Conservation (phyloP, 768 basidiomycete species). For the Agrocybe chaxingu region DNA sequence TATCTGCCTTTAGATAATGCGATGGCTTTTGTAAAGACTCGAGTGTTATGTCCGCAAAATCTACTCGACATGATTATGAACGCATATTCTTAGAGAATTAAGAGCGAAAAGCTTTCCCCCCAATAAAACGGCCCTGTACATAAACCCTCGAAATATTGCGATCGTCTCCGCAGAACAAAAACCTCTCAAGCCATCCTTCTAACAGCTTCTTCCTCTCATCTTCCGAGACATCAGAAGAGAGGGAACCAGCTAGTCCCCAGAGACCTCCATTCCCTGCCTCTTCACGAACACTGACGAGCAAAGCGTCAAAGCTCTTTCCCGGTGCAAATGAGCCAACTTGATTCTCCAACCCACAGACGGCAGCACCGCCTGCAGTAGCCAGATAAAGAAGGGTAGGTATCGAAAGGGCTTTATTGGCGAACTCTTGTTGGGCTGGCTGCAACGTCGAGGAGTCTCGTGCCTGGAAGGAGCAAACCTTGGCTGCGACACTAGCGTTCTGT, state of each 20-base stretch:
- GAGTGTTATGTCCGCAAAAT: too few relatives aligned
- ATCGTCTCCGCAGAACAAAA: slow-evolving; percentile 85
- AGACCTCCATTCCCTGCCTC: slow-evolving; percentile 55
- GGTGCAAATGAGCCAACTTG: slow-evolving; percentile 72
- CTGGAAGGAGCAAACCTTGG: slow-evolving; percentile 51
- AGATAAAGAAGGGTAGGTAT: slow-evolving; percentile 81
- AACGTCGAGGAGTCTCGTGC: slow-evolving; percentile 1
- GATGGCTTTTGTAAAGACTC: too few relatives aligned
- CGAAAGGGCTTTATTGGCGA: slow-evolving; percentile 61
- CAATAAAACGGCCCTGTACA: slow-evolving; percentile 78
- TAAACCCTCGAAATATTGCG: slow-evolving; percentile 80
- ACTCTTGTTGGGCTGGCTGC: slow-evolving; percentile 18
- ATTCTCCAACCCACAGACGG: slow-evolving; percentile 68
- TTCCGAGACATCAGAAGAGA: neutral
- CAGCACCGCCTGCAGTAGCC: slow-evolving; percentile 89
- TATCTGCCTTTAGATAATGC: too few relatives aligned
- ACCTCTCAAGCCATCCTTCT: slow-evolving; percentile 69
- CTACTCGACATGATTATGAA: too few relatives aligned
- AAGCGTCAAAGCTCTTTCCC: slow-evolving; percentile 90
- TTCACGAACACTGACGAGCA: slow-evolving; percentile 60
- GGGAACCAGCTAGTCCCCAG: slow-evolving; percentile 20
- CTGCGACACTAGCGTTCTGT: slow-evolving; percentile 74
- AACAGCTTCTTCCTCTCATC: slow-evolving; percentile 33
- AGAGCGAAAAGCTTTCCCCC: slow-evolving; percentile 45
- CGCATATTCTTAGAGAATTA: neutral